Evolutionary conservation across 2,329 filamentous ascomycete species (phyloP).

Genomic region (Aspergillus bombycis): DNA sequence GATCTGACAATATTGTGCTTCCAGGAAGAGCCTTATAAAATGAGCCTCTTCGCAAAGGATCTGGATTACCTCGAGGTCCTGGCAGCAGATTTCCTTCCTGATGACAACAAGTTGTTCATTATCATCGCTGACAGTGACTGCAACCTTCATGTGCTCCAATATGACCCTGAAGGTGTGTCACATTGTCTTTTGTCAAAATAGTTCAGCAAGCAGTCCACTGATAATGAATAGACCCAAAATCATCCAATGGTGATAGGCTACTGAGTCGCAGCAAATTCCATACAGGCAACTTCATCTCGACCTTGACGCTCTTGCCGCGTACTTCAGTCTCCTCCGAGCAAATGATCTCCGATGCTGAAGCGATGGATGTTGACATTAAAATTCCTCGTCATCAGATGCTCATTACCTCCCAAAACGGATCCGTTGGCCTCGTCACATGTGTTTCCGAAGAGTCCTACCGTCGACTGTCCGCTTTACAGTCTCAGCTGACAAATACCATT

Average conservation of each 20-base stretch:
- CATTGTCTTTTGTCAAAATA: background rate
- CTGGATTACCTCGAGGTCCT: conserved; percentile 76
- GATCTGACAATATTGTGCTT: conserved; percentile 12
- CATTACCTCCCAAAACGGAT: conserved; percentile 74
- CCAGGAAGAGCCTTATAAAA: conserved; percentile 89
- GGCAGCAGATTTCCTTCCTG: conserved; percentile 83
- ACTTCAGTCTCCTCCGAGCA: conserved; percentile 54
- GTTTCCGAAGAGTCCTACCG: conserved; percentile 81
- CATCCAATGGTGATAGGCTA: conserved; percentile 82
- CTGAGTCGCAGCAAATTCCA: conserved; percentile 88
- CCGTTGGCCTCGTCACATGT: conserved; percentile 74
- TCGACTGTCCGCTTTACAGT: conserved; percentile 77
- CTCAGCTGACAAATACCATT: conserved; percentile 75
- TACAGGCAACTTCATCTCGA: conserved; percentile 76
- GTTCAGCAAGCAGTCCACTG: conserved; percentile 4
- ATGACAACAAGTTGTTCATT: conserved; percentile 80
- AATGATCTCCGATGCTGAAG: conserved; percentile 37
- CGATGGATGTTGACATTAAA: conserved; percentile 42
- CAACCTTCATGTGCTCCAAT: conserved; percentile 86
- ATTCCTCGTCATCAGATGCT: conserved; percentile 60
- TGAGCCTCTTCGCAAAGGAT: conserved; percentile 90
- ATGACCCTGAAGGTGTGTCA: conserved; percentile 84
- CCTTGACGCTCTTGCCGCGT: conserved; percentile 74
- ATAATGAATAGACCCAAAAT: conserved; percentile 74
- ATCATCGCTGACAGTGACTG: conserved; percentile 82